A percentile compares a stretch with the other conserved stretches of the same genome.
Evolutionary conservation across 192 early-diverging fungal species (phyloP).

Genomic region (Mortierella claussenii): DNA sequence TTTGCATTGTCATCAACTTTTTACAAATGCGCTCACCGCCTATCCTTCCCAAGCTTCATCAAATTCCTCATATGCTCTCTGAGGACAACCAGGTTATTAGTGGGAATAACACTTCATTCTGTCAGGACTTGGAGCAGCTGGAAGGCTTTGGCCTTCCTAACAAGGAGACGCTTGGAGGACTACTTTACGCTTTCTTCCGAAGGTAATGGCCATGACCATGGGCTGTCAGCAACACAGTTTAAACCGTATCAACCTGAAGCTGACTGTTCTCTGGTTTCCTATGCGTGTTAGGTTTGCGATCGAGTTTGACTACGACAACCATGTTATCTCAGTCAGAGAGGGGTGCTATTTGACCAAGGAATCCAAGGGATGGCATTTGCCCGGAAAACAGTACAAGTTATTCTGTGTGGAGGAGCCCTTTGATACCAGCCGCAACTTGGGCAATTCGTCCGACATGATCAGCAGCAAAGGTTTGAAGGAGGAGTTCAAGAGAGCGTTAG

Average conservation of each 20-base stretch:
- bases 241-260: no score
- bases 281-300: slow-evolving; percentile 68
- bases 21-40: slow-evolving; percentile 90
- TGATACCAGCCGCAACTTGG: slow-evolving; percentile 87
- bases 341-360: slow-evolving; percentile 83
- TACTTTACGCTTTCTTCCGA: slow-evolving; percentile 90
- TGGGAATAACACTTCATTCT: slow-evolving; percentile 80
- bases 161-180: slow-evolving; percentile 77
- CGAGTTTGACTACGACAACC: slow-evolving; percentile 86
- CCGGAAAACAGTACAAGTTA: slow-evolving; percentile 68
- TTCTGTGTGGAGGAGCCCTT: slow-evolving; percentile 97
- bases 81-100: slow-evolving; percentile 50
- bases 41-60: slow-evolving; percentile 88
- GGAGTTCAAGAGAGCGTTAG: slow-evolving; percentile 85
- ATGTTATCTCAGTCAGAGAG: slow-evolving; percentile 84
- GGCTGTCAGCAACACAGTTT: no score
- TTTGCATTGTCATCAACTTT: slow-evolving; percentile 92
- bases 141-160: slow-evolving; percentile 76
- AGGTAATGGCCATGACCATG: slow-evolving; percentile 32
- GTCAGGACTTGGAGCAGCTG: slow-evolving; percentile 73
- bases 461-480: slow-evolving; percentile 80
- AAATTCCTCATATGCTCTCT: slow-evolving; percentile 50
- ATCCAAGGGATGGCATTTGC: slow-evolving; percentile 89
- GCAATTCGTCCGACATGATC: slow-evolving; percentile 85
- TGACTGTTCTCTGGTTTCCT: no score